A percentile compares a stretch with the other conserved stretches of the same genome.
Evolutionary conservation across 2,329 filamentous ascomycete species (phyloP).

Genomic region (Phaeosphaeriaceae sp.): DNA sequence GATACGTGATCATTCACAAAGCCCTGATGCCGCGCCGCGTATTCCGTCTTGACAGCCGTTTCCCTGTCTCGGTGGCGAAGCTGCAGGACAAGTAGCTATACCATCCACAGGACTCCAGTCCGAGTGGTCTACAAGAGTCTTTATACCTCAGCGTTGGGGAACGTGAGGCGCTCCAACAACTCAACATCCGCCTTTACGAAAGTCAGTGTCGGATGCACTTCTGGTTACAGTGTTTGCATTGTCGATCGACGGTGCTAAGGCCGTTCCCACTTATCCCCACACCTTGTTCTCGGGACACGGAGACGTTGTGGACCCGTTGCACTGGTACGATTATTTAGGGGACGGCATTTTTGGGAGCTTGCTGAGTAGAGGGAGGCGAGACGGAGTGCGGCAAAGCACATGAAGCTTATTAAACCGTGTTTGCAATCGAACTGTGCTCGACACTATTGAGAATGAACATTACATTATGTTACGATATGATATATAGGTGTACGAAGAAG

Average conservation of each 20-base stretch:
- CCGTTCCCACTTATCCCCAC: constrained; percentile 3
- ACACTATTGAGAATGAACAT: neutral
- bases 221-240: neutral
- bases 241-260: constrained; percentile 9
- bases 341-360: neutral
- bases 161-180: neutral
- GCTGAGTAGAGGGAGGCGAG: neutral
- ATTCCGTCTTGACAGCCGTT: neutral
- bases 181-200: neutral
- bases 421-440: neutral
- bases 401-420: too few relatives aligned
- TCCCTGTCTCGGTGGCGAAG: too few relatives aligned
- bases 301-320: neutral
- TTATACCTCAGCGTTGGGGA: neutral
- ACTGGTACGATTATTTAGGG: neutral
- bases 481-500: neutral
- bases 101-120: neutral
- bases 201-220: neutral
- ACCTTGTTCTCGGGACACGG: constrained; percentile 1
- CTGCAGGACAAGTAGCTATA: too few relatives aligned
- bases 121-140: neutral
- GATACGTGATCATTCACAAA: too few relatives aligned
- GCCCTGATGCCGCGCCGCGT: too few relatives aligned
- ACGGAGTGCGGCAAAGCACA: too few relatives aligned
- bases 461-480: neutral